Conservation (phyloP, 495 filamentous ascomycete species). For the Schizothecium vesticola region DNA sequence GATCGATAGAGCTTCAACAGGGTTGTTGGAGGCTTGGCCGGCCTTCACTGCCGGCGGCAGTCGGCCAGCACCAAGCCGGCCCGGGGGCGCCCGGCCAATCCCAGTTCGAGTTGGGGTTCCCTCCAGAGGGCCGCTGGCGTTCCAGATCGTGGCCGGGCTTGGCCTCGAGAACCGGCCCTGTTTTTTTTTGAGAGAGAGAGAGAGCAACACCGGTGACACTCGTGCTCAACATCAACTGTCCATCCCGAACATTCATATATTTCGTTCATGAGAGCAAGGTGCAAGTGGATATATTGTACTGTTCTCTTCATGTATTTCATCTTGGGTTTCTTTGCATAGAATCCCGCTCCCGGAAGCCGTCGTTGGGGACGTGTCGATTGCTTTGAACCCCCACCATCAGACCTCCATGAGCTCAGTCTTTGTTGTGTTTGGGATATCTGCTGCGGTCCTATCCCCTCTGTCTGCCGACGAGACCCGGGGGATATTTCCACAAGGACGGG, state of each 20-base stretch:
- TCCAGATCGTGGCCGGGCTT: background rate
- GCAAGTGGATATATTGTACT: background rate
- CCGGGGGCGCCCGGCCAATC: background rate
- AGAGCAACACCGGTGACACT: background rate
- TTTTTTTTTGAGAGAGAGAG: background rate
- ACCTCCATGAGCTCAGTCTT: background rate
- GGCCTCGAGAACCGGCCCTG: background rate
- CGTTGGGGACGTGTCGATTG: background rate
- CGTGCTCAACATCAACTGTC: background rate
- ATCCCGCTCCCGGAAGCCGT: no score
- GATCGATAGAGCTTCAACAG: conserved; percentile 21
- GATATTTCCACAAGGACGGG: background rate
- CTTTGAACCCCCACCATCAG: background rate
- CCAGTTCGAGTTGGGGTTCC: background rate
- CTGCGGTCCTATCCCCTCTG: background rate
- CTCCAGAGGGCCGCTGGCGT: background rate
- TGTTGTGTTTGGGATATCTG: background rate
- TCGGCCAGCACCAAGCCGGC: background rate
- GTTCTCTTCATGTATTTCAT: background rate
- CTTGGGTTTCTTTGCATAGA: background rate
- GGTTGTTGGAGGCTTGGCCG: background rate
- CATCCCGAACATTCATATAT: no score
- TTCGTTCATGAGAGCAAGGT: no score
- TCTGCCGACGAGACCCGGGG: background rate
- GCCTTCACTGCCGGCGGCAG: background rate